phyloP scores from a whole-genome alignment of 2,329 filamentous ascomycete species.

The Cladosporium sp. region DNA sequence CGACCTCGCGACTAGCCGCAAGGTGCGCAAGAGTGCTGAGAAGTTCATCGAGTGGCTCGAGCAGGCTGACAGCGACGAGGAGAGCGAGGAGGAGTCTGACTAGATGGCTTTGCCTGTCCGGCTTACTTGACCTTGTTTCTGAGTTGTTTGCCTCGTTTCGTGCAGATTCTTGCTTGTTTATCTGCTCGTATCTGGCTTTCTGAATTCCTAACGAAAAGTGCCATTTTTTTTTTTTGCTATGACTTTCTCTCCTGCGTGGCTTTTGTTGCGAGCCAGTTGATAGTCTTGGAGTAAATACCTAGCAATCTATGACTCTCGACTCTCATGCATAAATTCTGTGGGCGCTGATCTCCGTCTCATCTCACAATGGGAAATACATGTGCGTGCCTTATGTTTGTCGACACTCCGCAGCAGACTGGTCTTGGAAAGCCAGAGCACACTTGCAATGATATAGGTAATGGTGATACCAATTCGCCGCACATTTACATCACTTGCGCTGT shows the following conservation, averaged over 20 bases:
- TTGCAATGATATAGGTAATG: no score
- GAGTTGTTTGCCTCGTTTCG: background rate
- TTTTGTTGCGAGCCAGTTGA: background rate
- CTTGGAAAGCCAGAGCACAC: no score
- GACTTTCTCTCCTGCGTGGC: no score
- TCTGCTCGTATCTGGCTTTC: background rate
- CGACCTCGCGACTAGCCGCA: constrained; percentile 82
- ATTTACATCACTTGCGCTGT: no score
- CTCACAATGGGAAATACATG: no score
- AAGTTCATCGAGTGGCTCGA: constrained; percentile 93
- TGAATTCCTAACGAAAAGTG: background rate
- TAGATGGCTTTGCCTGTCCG: background rate
- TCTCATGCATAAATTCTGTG: no score
- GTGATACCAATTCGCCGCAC: no score
- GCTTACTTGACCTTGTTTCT: background rate
- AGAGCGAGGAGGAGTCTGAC: constrained; percentile 33
- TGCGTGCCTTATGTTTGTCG: no score
- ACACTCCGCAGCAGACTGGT: no score
- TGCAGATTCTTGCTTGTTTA: background rate
- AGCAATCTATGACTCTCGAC: background rate
- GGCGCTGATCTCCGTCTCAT: no score
- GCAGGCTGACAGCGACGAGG: constrained; percentile 72
- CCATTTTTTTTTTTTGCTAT: background rate
- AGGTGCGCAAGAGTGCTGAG: constrained; percentile 91
- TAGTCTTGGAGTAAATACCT: background rate